Conservation (phyloP, 768 basidiomycete genomes). For the Lactifluus echinatus region DNA sequence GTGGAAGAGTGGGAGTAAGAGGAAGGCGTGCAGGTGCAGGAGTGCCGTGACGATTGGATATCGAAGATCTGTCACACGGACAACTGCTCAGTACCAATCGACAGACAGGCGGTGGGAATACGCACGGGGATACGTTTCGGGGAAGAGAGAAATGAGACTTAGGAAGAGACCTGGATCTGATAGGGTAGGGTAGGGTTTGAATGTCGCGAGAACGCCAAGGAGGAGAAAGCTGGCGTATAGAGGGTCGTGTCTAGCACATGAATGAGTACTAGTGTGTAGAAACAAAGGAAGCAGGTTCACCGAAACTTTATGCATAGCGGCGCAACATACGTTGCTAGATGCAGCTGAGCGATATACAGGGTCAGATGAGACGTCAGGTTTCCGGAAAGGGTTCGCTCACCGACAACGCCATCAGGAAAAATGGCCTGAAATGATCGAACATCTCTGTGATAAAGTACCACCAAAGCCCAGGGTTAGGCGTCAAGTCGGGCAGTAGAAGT, state of each 20-base stretch:
- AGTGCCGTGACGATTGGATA: constrained; percentile 78
- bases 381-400: constrained; percentile 37
- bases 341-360: constrained; percentile 41
- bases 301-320: constrained; percentile 87
- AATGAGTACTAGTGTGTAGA: background rate
- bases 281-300: constrained; percentile 32
- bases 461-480: constrained; percentile 91
- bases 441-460: constrained; percentile 99
- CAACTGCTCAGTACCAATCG: background rate
- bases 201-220: constrained; percentile 66
- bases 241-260: constrained; percentile 59
- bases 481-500: constrained; percentile 76
- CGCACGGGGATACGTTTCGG: constrained; percentile 77
- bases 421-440: constrained; percentile 95
- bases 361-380: background rate
- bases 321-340: constrained; percentile 71
- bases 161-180: constrained; percentile 85
- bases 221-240: constrained; percentile 73
- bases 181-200: constrained; percentile 89
- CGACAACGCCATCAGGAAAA: constrained; percentile 92
- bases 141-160: constrained; percentile 72
- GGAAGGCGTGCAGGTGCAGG: constrained; percentile 73
- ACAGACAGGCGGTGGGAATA: background rate
- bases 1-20: constrained; percentile 86
- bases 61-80: constrained; percentile 54